phyloP scores from a whole-genome alignment of 2,329 filamentous ascomycete species.

The Sphaerulina musiva region DNA sequence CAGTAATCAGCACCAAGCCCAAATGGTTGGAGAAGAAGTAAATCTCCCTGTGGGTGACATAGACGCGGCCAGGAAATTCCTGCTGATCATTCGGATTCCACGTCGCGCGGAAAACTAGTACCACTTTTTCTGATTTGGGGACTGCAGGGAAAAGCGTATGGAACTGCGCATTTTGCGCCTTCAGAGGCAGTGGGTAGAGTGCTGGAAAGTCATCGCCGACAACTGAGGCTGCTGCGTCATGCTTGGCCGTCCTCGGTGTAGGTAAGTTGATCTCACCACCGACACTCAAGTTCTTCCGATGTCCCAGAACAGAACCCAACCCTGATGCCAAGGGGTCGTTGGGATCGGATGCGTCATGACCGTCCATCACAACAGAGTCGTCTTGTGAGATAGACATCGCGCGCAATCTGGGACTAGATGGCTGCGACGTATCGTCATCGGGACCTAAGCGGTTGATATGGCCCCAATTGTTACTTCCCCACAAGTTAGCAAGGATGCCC shows the following conservation, averaged over 20 bases:
- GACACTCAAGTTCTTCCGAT: conserved; percentile 31
- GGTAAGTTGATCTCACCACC: conserved; percentile 12
- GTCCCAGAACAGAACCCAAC: conserved; percentile 11
- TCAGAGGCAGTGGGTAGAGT: conserved; percentile 67
- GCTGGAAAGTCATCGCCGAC: conserved; percentile 56
- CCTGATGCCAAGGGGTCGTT: conserved; percentile 8
- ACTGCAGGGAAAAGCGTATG: conserved; percentile 81
- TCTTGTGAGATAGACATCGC: conserved; percentile 24
- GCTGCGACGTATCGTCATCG: conserved; percentile 43
- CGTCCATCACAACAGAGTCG: conserved; percentile 31
- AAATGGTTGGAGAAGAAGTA: conserved; percentile 97
- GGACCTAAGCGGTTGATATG: conserved; percentile 57
- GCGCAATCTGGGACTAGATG: conserved; percentile 14
- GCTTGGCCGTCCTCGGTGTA: conserved; percentile 13
- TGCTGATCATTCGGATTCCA: conserved; percentile 74
- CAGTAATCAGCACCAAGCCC: conserved; percentile 78
- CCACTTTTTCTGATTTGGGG: conserved; percentile 68
- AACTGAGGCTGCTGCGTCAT: not conserved
- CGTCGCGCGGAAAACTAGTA: conserved; percentile 86
- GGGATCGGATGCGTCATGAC: conserved; percentile 16
- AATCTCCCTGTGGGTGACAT: conserved; percentile 77
- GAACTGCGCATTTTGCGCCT: conserved; percentile 85
- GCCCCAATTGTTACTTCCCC: conserved; percentile 82
- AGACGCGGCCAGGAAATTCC: conserved; percentile 77
- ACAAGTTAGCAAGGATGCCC: conserved; percentile 84